Conservation (phyloP, 306 rosid species). For the Cucurbita moschata region DNA sequence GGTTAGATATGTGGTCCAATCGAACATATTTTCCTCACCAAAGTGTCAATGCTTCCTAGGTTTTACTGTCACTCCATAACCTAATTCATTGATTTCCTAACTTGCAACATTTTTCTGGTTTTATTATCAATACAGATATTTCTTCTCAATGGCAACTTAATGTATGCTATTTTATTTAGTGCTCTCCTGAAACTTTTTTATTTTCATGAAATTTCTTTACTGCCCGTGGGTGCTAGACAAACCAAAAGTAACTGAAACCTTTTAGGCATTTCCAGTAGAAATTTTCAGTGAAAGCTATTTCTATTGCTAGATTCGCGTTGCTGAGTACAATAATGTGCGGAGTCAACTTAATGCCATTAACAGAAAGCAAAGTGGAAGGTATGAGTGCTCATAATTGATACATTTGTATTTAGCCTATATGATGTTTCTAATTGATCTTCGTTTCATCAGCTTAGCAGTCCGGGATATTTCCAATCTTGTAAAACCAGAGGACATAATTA, state of each 20-base stretch:
- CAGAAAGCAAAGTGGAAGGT: constrained; percentile 94
- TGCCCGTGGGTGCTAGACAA: background rate
- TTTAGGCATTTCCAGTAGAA: background rate
- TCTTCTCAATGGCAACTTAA: too few relatives aligned
- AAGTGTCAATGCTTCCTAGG: too few relatives aligned
- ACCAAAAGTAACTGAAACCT: background rate
- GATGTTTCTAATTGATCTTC: background rate
- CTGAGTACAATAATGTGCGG: constrained; percentile 71
- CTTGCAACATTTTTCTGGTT: too few relatives aligned
- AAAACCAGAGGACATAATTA: constrained; percentile 69
- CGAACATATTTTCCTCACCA: too few relatives aligned
- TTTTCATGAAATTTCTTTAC: too few relatives aligned
- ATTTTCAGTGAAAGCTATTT: background rate
- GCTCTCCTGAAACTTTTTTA: too few relatives aligned
- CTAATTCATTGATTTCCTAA: too few relatives aligned
- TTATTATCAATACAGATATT: too few relatives aligned
- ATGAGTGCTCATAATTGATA: background rate
- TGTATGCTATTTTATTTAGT: too few relatives aligned
- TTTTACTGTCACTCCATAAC: too few relatives aligned
- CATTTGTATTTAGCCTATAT: background rate
- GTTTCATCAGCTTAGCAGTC: constrained; percentile 63
- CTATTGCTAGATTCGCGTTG: constrained; percentile 54
- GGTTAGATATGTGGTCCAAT: too few relatives aligned
- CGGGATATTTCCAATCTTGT: constrained; percentile 85
- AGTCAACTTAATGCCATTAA: constrained; percentile 82